phyloP scores from a whole-genome alignment of 2,329 filamentous ascomycete genomes.

The Cryphonectria nitschkei region DNA sequence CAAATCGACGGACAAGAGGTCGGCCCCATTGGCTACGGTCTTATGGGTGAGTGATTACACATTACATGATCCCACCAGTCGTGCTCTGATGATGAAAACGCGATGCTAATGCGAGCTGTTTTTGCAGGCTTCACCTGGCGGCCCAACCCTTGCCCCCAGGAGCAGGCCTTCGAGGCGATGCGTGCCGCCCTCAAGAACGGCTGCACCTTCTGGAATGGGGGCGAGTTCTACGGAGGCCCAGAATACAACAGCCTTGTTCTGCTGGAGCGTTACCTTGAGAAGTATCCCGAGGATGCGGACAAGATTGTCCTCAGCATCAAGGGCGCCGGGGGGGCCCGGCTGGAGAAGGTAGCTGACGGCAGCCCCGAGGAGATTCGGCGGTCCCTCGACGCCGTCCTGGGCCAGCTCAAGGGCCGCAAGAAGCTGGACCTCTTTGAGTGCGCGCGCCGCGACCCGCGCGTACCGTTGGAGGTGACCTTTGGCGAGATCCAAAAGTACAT shows the following conservation, averaged over 20 bases:
- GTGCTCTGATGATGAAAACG: not conserved
- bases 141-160: slow-evolving; percentile 43
- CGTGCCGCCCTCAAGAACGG: slow-evolving; percentile 53
- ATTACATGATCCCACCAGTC: not conserved
- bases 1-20: slow-evolving; percentile 36
- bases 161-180: slow-evolving; percentile 59
- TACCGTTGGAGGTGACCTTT: slow-evolving; percentile 49
- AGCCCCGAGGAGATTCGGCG: slow-evolving; percentile 57
- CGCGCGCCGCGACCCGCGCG: slow-evolving; percentile 57
- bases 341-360: slow-evolving; percentile 46
- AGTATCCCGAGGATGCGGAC: slow-evolving; percentile 65
- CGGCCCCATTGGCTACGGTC: slow-evolving; percentile 38
- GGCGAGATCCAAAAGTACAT: slow-evolving; percentile 50
- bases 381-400: slow-evolving; percentile 61
- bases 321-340: slow-evolving; percentile 50
- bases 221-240: slow-evolving; percentile 66
- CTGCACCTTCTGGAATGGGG: slow-evolving; percentile 63
- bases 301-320: slow-evolving; percentile 68
- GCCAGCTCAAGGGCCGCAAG: slow-evolving; percentile 56
- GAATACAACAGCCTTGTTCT: slow-evolving; percentile 62
- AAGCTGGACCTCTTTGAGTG: slow-evolving; percentile 64
- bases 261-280: slow-evolving; percentile 64
- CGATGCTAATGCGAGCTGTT: not conserved
- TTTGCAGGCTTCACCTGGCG: slow-evolving; percentile 49
- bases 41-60: slow-evolving; percentile 36